Base-by-base conservation (phyloP, 805 yeast genomes). In the Hanseniaspora lindneri region DNA sequence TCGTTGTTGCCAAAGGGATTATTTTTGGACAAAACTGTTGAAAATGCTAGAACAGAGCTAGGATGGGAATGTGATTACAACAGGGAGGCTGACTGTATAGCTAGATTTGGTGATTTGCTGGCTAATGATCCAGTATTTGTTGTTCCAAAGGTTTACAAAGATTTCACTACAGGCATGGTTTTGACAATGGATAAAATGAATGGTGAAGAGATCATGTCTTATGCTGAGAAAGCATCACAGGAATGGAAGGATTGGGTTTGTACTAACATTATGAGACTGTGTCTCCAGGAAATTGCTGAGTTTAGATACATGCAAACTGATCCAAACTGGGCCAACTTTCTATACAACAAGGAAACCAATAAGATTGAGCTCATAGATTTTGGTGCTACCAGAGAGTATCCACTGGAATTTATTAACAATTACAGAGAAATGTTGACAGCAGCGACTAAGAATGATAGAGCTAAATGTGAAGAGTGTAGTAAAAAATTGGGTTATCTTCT, bases 241-340 rank as follows among this genome's bases (percentile, higher is more conserved):
- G 96, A 87, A 66, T 76, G 81, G 7, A 77, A 74, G 53, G 70
- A 92, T 64, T 83, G 83, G 77, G 80, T 92, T 46, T 94, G 95
- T 16, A 75, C 84, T 3, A 74, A 81, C 54, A 79, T 92, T 46
- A 83, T 92, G 95, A 74, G 85, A 54, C 70, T 92, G 36, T 87
- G 96, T 59, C 67, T 92, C 41, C 70, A 74, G 55, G 98, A 92
- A 65, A 83, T 92, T 62, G 84, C 87, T 13, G 68, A 75, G 56
- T 88, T 82, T 68, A 75, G 74, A 58, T 89, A 81, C 66, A 92
- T 92, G 98, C 98, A 92, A 66, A 89, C 97, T 1, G 98, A 92
- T 66, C 98, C 98, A 44, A 92, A 92, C 64, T 92, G 98, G 98
- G 96, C 98, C 39, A 92, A 92, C 63, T 92, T 92, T 66, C 66